These are phyloP conservation scores for Talaromyces stipitatus DNA, from an alignment of 495 filamentous ascomycete species.

Conservation along the genomic window DNA sequence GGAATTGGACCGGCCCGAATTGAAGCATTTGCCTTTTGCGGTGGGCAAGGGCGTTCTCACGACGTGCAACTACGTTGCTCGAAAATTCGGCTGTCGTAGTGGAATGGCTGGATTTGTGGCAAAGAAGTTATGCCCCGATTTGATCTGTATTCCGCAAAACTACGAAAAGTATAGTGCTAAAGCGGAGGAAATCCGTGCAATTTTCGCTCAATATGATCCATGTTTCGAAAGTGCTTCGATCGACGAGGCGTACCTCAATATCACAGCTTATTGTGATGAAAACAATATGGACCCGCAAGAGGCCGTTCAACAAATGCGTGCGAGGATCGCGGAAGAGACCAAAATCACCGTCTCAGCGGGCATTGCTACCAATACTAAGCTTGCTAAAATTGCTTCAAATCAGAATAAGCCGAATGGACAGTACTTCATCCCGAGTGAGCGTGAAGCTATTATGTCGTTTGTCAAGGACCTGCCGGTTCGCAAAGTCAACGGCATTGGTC, in stretches of 20 bases:
- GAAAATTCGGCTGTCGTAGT: constrained; percentile 82
- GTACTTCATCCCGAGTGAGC: constrained; percentile 63
- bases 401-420: constrained; percentile 96
- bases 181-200: constrained; percentile 75
- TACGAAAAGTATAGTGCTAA: constrained; percentile 90
- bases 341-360: constrained; percentile 89
- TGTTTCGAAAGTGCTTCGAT: constrained; percentile 88
- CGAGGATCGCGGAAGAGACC: constrained; percentile 66
- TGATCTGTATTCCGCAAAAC: constrained; percentile 76
- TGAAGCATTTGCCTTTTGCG: constrained; percentile 85
- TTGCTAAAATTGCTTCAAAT: constrained; percentile 94
- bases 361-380: constrained; percentile 84
- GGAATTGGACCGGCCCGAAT: constrained; percentile 81
- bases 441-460: constrained; percentile 70
- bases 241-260: constrained; percentile 95
- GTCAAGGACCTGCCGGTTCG: constrained; percentile 76
- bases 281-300: constrained; percentile 63
- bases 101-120: constrained; percentile 97
- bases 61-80: constrained; percentile 90
- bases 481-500: constrained; percentile 88
- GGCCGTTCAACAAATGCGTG: constrained; percentile 66
- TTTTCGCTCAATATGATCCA: constrained; percentile 80
- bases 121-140: constrained; percentile 82
- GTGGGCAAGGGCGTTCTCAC: constrained; percentile 89
- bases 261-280: constrained; percentile 75